These are phyloP conservation scores for Pseudophaeomoniella oleicola DNA, from an alignment of 2,329 filamentous ascomycete genomes.

Conservation along the genomic window DNA sequence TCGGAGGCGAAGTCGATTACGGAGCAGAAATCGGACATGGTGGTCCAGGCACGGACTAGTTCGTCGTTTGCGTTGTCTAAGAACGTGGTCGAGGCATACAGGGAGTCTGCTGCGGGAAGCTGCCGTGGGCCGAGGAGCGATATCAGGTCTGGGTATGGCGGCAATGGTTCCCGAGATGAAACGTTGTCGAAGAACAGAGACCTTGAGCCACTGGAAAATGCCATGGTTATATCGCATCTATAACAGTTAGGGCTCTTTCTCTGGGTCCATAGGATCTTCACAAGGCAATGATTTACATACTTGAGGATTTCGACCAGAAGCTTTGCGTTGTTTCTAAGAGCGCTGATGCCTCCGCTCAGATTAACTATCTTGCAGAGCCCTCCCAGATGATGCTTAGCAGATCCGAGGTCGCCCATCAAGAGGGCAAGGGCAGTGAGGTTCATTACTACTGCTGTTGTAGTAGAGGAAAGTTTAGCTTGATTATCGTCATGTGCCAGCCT, in stretches of 20 bases:
- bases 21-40: conserved; percentile 13
- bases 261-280: not conserved
- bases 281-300: conserved; percentile 8
- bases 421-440: conserved; percentile 17
- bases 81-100: conserved; percentile 1
- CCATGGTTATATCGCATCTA: conserved; percentile 15
- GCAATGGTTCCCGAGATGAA: conserved; percentile 9
- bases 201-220: conserved; percentile 10
- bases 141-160: conserved; percentile 12
- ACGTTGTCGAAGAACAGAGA: conserved; percentile 14
- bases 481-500: conserved; percentile 13
- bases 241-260: conserved; percentile 2
- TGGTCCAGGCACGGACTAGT: conserved; percentile 12
- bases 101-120: not conserved
- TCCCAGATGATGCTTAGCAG: conserved; percentile 19
- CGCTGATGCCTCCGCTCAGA: conserved; percentile 20
- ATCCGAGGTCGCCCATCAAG: conserved; percentile 13
- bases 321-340: conserved; percentile 18
- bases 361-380: conserved; percentile 23
- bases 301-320: conserved; percentile 21
- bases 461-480: conserved; percentile 13
- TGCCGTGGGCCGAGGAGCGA: conserved; percentile 1
- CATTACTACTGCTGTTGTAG: conserved; percentile 18
- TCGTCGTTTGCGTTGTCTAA: conserved; percentile 9
- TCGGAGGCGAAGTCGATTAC: conserved; percentile 14